Conservation (phyloP, 805 yeast species). For the Saccharomycopsis selenospora region DNA sequence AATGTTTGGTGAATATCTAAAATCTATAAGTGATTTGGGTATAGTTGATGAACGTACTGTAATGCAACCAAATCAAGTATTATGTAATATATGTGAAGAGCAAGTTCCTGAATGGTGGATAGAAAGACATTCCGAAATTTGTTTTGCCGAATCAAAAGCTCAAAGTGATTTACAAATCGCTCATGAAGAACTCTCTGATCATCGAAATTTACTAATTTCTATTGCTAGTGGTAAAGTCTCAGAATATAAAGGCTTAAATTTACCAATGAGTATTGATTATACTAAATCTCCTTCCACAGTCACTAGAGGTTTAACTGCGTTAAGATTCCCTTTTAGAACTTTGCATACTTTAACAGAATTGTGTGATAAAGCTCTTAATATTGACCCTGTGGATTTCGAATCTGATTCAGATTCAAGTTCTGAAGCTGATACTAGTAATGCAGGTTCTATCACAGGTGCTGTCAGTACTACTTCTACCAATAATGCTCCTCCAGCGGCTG, state of each 20-base stretch:
- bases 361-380: constrained; percentile 65
- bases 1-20: constrained; percentile 67
- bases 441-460: constrained; percentile 23
- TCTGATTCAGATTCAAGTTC: constrained; percentile 14
- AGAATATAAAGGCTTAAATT: constrained; percentile 54
- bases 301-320: constrained; percentile 6
- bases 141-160: constrained; percentile 76
- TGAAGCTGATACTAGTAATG: not conserved
- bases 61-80: constrained; percentile 73
- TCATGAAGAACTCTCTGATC: constrained; percentile 75
- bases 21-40: constrained; percentile 49
- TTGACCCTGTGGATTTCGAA: constrained; percentile 63
- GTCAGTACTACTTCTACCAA: constrained; percentile 21
- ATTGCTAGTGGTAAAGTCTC: constrained; percentile 28
- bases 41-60: constrained; percentile 54
- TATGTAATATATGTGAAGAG: constrained; percentile 90
- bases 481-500: constrained; percentile 10
- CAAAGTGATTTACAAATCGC: constrained; percentile 67
- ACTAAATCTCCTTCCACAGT: constrained; percentile 1
- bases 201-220: constrained; percentile 41
- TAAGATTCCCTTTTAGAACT: constrained; percentile 56
- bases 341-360: constrained; percentile 51
- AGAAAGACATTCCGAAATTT: constrained; percentile 82
- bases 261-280: constrained; percentile 30
- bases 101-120: constrained; percentile 95